Conservation (phyloP, 768 basidiomycete species). For the Trametes meyenii region DNA sequence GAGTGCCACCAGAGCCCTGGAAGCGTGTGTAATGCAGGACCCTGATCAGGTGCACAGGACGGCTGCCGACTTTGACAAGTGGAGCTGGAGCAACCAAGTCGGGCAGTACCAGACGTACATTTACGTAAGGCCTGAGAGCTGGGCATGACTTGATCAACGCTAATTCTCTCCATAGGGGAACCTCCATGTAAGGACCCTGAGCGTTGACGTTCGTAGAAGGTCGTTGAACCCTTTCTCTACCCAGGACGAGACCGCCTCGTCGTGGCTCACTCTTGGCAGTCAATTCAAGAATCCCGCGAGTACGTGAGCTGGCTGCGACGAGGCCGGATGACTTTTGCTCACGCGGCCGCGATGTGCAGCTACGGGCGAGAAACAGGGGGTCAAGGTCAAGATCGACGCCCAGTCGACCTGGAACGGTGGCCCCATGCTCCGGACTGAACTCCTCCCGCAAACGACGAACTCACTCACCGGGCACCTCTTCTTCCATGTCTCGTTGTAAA, state of each 20-base stretch:
- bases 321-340: not conserved
- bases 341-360: conserved; percentile 11
- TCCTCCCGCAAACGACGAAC: conserved; percentile 38
- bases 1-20: not conserved
- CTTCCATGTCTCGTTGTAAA: conserved; percentile 29
- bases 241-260: conserved; percentile 27
- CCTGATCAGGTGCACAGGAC: conserved; percentile 16
- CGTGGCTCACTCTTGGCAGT: conserved; percentile 30
- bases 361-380: conserved; percentile 34
- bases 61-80: conserved; percentile 29
- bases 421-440: conserved; percentile 36
- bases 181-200: conserved; percentile 16
- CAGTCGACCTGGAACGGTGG: conserved; percentile 35
- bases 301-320: not conserved
- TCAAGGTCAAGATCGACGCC: conserved; percentile 35
- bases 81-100: conserved; percentile 38
- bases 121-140: conserved; percentile 29
- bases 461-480: conserved; percentile 30
- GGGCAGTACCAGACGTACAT: conserved; percentile 38
- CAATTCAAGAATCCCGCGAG: conserved; percentile 36
- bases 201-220: not conserved
- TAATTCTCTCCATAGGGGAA: conserved; percentile 19
- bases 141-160: conserved; percentile 16
- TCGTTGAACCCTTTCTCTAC: not conserved
- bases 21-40: not conserved